phyloP scores from a whole-genome alignment of 805 yeast species.

The Candida nemodendra region DNA sequence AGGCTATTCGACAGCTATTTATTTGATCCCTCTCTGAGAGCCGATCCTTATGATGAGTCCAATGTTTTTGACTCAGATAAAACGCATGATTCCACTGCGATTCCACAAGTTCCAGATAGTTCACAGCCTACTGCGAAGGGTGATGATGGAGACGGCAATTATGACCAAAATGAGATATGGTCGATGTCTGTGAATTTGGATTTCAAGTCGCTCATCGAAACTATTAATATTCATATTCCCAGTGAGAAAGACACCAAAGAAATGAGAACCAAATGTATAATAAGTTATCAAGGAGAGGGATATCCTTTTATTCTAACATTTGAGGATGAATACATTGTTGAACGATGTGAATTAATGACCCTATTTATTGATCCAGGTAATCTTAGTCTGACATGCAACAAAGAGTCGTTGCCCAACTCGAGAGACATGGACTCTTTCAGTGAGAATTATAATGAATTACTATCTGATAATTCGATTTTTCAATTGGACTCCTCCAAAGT shows the following conservation, averaged over 20 bases:
- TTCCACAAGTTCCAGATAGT: slow-evolving; percentile 9
- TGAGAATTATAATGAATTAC: slow-evolving; percentile 18
- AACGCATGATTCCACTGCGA: slow-evolving; percentile 2
- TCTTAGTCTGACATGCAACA: background rate
- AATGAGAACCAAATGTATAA: slow-evolving; percentile 43
- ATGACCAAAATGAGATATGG: slow-evolving; percentile 10
- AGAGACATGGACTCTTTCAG: background rate
- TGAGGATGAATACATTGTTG: slow-evolving; percentile 51
- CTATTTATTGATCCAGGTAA: slow-evolving; percentile 26
- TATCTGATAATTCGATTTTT: slow-evolving; percentile 32
- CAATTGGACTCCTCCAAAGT: slow-evolving; percentile 41
- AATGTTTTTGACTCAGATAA: background rate
- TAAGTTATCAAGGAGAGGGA: slow-evolving; percentile 49
- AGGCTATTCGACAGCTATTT: slow-evolving; percentile 35
- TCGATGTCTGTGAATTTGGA: slow-evolving; percentile 40
- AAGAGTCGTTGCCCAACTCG: background rate
- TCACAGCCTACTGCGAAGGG: slow-evolving; percentile 9
- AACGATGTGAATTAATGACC: slow-evolving; percentile 57
- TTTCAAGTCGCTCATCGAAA: slow-evolving; percentile 47
- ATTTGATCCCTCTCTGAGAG: slow-evolving; percentile 18
- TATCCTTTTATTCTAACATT: slow-evolving; percentile 55
- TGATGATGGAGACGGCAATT: slow-evolving; percentile 8
- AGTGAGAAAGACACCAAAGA: slow-evolving; percentile 24
- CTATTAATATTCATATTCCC: slow-evolving; percentile 42
- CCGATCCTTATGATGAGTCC: background rate